Evolutionary conservation across 139 green algal species (phyloP).

Genomic region (Trebouxia sp.): DNA sequence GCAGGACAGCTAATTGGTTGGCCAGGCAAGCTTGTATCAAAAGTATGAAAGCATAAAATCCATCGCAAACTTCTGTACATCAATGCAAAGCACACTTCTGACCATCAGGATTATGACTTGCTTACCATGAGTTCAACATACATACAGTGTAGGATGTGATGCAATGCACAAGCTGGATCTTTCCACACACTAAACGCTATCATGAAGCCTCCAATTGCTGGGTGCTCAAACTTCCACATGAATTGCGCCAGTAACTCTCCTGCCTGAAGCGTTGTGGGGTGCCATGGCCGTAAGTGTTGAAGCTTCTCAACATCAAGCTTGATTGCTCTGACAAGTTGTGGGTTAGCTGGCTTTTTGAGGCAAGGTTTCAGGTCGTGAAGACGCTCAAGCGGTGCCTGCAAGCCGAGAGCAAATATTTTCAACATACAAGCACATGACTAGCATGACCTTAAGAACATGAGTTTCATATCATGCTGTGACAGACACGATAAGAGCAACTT

Average conservation of each 20-base stretch:
- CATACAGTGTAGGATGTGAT: conserved; percentile 5
- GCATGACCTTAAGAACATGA: too few relatives aligned
- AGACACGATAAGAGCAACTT: too few relatives aligned
- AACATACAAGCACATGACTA: too few relatives aligned
- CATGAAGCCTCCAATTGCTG: not conserved
- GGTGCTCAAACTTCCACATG: not conserved
- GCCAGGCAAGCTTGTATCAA: too few relatives aligned
- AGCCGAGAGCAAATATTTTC: too few relatives aligned
- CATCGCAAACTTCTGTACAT: not conserved
- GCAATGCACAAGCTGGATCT: not conserved
- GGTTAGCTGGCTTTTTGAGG: too few relatives aligned
- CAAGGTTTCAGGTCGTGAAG: too few relatives aligned
- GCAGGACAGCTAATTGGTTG: too few relatives aligned
- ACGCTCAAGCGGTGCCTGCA: too few relatives aligned
- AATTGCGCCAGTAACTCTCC: not conserved
- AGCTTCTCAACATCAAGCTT: not conserved
- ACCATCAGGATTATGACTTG: not conserved
- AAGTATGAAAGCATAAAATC: too few relatives aligned
- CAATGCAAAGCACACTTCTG: not conserved
- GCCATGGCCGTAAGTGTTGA: not conserved
- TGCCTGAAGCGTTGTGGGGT: not conserved
- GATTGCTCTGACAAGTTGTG: too few relatives aligned
- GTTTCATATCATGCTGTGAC: too few relatives aligned
- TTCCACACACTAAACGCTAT: not conserved
- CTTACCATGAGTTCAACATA: conserved; percentile 8